Conservation (phyloP, 495 filamentous ascomycete genomes). For the Penicillium flavigenum region DNA sequence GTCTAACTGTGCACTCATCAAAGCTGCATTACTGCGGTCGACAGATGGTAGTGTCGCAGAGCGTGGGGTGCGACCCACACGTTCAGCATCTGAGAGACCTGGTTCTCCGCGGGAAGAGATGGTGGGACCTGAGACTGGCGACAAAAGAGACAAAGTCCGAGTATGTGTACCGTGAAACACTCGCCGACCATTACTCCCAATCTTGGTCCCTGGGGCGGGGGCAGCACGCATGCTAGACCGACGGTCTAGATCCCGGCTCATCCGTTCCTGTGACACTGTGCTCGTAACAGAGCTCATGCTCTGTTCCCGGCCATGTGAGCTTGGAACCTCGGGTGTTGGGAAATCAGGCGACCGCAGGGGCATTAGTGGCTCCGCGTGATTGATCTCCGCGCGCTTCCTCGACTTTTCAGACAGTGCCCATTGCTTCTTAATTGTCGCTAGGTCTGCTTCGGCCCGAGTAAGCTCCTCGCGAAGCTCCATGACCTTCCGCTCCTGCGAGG, state of each 20-base stretch:
- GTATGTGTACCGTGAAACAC: conserved; percentile 76
- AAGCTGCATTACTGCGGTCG: conserved; percentile 32
- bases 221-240: conserved; percentile 44
- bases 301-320: conserved; percentile 31
- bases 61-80: conserved; percentile 43
- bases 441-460: conserved; percentile 70
- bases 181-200: conserved; percentile 51
- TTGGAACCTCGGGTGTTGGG: conserved; percentile 21
- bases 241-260: conserved; percentile 52
- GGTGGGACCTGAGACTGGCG: conserved; percentile 49
- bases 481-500: conserved; percentile 89
- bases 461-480: conserved; percentile 91
- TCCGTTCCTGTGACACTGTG: conserved; percentile 33
- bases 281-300: conserved; percentile 35
- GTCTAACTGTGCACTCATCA: conserved; percentile 22
- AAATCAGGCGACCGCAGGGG: conserved; percentile 50
- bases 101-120: conserved; percentile 7
- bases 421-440: conserved; percentile 76
- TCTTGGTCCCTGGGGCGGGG: conserved; percentile 33
- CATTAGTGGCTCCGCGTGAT: conserved; percentile 54
- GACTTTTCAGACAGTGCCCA: conserved; percentile 75
- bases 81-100: conserved; percentile 26
- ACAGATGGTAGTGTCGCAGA: conserved; percentile 49
- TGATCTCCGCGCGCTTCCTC: conserved; percentile 69
- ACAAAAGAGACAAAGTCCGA: conserved; percentile 78